Evolutionary conservation across 2,329 filamentous ascomycete species (phyloP).

Genomic region (Scedosporium dehoogii): DNA sequence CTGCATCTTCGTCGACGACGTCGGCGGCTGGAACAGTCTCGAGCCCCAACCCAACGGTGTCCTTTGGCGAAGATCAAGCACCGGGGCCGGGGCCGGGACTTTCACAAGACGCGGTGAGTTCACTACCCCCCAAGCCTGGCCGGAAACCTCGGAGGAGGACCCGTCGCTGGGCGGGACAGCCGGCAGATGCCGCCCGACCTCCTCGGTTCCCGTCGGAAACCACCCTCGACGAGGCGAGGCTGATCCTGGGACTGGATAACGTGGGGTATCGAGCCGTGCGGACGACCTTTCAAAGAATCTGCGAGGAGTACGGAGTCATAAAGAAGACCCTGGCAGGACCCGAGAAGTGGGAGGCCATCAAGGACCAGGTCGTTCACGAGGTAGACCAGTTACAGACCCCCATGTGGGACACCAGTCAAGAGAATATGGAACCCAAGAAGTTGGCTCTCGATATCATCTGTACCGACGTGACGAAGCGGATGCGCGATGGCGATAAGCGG

Average conservation of each 20-base stretch:
- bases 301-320: slow-evolving; percentile 53
- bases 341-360: slow-evolving; percentile 63
- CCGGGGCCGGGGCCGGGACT: neutral
- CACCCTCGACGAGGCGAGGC: slow-evolving; percentile 69
- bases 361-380: slow-evolving; percentile 55
- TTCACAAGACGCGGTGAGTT: neutral
- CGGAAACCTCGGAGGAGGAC: slow-evolving; percentile 33
- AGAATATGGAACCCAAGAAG: slow-evolving; percentile 40
- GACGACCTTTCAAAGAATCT: slow-evolving; percentile 60
- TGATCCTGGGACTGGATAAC: slow-evolving; percentile 54
- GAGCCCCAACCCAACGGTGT: neutral
- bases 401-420: slow-evolving; percentile 44
- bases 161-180: slow-evolving; percentile 56
- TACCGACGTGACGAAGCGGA: slow-evolving; percentile 71
- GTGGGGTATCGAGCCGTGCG: slow-evolving; percentile 54
- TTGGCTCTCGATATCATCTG: slow-evolving; percentile 71
- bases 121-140: neutral
- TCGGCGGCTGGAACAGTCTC: neutral
- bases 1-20: neutral
- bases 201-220: slow-evolving; percentile 76
- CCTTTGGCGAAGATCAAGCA: neutral
- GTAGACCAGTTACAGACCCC: slow-evolving; percentile 52
- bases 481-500: slow-evolving; percentile 53
- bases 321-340: slow-evolving; percentile 70
- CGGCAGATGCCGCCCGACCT: slow-evolving; percentile 56